These are phyloP conservation scores for Neopestalotiopsis clavispora DNA, from an alignment of 2,329 filamentous ascomycete species.

Conservation along the genomic window DNA sequence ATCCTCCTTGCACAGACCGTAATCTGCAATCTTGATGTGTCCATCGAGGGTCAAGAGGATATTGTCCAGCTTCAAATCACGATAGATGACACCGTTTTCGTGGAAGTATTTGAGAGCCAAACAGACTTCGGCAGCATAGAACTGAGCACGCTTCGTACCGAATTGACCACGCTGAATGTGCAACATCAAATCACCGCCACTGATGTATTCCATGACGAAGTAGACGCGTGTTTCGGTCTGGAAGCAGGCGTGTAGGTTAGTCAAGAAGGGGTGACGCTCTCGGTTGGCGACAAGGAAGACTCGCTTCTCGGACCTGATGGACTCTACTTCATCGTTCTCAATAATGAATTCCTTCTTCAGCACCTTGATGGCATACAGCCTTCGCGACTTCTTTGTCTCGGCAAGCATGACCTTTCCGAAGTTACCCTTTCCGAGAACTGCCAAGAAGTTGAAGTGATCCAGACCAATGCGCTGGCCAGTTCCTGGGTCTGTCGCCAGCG, in stretches of 20 bases:
- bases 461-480: slow-evolving; percentile 87
- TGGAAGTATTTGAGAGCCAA: slow-evolving; percentile 98
- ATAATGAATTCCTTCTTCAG: slow-evolving; percentile 99
- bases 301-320: slow-evolving; percentile 94
- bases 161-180: slow-evolving; percentile 98
- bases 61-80: slow-evolving; percentile 91
- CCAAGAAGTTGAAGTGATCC: slow-evolving; percentile 99
- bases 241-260: slow-evolving; percentile 96
- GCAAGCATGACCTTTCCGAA: slow-evolving; percentile 99
- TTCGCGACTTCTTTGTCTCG: slow-evolving; percentile 90
- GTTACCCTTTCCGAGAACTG: slow-evolving; percentile 97
- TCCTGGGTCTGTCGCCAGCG: slow-evolving; percentile 72
- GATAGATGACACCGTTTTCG: slow-evolving; percentile 98
- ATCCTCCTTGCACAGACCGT: slow-evolving; percentile 98
- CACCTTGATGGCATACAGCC: slow-evolving; percentile 97
- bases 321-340: slow-evolving; percentile 98
- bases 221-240: slow-evolving; percentile 98
- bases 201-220: slow-evolving; percentile 99
- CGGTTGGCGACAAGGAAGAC: slow-evolving; percentile 98
- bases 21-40: slow-evolving; percentile 98
- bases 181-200: slow-evolving; percentile 97
- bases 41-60: slow-evolving; percentile 94
- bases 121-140: slow-evolving; percentile 97
- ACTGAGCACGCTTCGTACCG: slow-evolving; percentile 95
- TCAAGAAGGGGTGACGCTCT: slow-evolving; percentile 93